Conservation (phyloP, 345 rosid genomes). For the Boechera divaricarpa region DNA sequence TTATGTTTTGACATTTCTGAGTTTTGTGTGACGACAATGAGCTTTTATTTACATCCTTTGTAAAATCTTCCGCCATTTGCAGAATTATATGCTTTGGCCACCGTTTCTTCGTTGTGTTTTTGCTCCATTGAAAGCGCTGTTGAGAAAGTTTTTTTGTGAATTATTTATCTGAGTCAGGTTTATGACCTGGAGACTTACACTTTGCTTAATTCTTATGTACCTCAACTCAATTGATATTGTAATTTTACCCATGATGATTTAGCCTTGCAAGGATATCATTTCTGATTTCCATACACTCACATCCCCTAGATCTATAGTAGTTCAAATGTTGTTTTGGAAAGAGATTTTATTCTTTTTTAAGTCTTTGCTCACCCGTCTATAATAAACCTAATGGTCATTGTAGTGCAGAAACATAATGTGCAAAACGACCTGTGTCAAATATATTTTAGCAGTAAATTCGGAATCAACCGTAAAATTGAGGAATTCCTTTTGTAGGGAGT, state of each 20-base stretch:
- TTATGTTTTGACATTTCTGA: constrained; percentile 19
- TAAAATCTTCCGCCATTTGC: not conserved
- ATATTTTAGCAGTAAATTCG: not conserved
- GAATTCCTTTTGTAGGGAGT: constrained; percentile 2
- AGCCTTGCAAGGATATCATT: constrained; percentile 10
- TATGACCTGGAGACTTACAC: not conserved
- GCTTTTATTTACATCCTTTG: not conserved
- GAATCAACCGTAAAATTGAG: not conserved
- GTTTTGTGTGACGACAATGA: not conserved
- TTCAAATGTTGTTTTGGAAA: not conserved
- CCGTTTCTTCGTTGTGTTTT: not conserved
- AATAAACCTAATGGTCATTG: not conserved
- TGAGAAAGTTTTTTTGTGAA: not conserved
- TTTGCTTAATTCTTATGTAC: constrained; percentile 3
- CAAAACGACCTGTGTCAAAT: not conserved
- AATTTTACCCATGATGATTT: not conserved
- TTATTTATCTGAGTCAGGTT: constrained; percentile 17
- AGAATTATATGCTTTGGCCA: not conserved
- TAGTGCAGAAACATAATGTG: not conserved
- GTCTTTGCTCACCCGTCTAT: not conserved
- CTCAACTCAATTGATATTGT: constrained; percentile 6
- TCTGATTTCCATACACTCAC: not conserved
- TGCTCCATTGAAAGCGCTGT: not conserved
- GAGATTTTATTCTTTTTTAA: not conserved
- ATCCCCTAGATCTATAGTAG: not conserved